A percentile compares a stretch with the other conserved stretches of the same genome.
These are phyloP conservation scores for Aspergillus cristatus DNA, from an alignment of 495 filamentous ascomycete species.

Conservation along the genomic window DNA sequence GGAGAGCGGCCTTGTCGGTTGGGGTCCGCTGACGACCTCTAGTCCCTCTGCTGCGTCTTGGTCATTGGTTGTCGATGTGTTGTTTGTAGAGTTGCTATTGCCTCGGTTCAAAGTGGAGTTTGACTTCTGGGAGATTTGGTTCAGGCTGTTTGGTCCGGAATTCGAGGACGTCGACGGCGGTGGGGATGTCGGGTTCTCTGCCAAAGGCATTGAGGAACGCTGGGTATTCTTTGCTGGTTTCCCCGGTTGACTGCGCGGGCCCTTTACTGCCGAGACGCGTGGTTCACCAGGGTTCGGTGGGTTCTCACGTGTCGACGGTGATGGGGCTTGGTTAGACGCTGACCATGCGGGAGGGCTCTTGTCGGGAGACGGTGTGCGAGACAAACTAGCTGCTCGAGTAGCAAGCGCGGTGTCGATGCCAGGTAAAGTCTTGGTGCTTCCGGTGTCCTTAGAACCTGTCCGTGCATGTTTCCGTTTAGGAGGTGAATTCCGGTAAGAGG, in stretches of 20 bases:
- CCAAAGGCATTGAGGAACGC: slow-evolving; percentile 10
- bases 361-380: slow-evolving; percentile 29
- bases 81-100: slow-evolving; percentile 9
- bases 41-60: slow-evolving; percentile 2
- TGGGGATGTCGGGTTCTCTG: slow-evolving; percentile 8
- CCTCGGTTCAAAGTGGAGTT: slow-evolving; percentile 11
- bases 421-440: slow-evolving; percentile 13
- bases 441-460: slow-evolving; percentile 6
- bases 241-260: slow-evolving; percentile 28
- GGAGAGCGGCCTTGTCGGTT: background rate
- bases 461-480: slow-evolving; percentile 19
- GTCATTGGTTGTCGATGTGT: slow-evolving; percentile 1
- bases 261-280: slow-evolving; percentile 27
- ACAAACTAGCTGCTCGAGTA: slow-evolving; percentile 11
- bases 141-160: slow-evolving; percentile 16
- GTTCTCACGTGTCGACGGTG: slow-evolving; percentile 17
- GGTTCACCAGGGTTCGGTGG: slow-evolving; percentile 21
- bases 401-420: slow-evolving; percentile 22
- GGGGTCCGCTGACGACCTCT: slow-evolving; percentile 3
- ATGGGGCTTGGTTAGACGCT: slow-evolving; percentile 13
- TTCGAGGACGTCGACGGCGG: slow-evolving; percentile 7
- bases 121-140: slow-evolving; percentile 17
- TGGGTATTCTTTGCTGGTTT: slow-evolving; percentile 13
- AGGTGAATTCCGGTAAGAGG: slow-evolving; percentile 10
- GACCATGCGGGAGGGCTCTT: slow-evolving; percentile 19